Evolutionary conservation across 2,329 filamentous ascomycete genomes (phyloP).

Genomic region (Elsinoe perseae): DNA sequence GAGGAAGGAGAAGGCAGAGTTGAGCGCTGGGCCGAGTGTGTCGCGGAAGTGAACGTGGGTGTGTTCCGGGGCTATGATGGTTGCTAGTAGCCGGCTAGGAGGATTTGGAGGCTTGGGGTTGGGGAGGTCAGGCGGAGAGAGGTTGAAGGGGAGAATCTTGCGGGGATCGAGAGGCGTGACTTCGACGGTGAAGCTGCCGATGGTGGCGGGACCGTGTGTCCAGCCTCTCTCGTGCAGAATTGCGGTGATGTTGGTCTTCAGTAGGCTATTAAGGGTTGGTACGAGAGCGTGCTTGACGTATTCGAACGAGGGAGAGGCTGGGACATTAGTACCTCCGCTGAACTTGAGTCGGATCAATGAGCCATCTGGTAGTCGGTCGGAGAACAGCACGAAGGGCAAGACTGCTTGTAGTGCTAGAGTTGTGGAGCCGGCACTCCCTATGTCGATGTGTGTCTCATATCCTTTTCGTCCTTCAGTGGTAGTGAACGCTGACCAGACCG

Average conservation of each 20-base stretch:
- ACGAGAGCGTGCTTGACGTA: conserved; percentile 50
- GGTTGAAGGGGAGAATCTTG: background rate
- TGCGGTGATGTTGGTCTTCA: conserved; percentile 41
- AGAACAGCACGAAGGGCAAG: conserved; percentile 50
- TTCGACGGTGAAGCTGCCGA: conserved; percentile 45
- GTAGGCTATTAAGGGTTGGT: conserved; percentile 45
- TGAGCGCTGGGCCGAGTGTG: background rate
- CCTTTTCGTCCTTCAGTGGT: background rate
- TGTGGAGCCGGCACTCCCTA: conserved; percentile 46
- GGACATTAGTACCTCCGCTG: conserved; percentile 52
- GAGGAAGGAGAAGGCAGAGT: background rate
- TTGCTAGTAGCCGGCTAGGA: background rate
- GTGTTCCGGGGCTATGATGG: background rate
- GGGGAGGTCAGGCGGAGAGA: background rate
- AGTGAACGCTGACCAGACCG: background rate
- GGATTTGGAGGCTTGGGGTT: background rate
- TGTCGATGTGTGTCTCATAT: conserved; percentile 34
- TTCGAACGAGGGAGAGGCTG: conserved; percentile 48
- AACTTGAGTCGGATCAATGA: conserved; percentile 27
- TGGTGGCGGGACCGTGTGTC: conserved; percentile 38
- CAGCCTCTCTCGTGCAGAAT: conserved; percentile 46
- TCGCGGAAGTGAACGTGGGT: conserved; percentile 14
- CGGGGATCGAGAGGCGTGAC: conserved; percentile 35
- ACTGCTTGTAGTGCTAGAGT: conserved; percentile 53
- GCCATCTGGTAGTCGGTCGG: background rate